Base-by-base conservation (phyloP, 768 basidiomycete genomes). In the Trametes cingulata region DNA sequence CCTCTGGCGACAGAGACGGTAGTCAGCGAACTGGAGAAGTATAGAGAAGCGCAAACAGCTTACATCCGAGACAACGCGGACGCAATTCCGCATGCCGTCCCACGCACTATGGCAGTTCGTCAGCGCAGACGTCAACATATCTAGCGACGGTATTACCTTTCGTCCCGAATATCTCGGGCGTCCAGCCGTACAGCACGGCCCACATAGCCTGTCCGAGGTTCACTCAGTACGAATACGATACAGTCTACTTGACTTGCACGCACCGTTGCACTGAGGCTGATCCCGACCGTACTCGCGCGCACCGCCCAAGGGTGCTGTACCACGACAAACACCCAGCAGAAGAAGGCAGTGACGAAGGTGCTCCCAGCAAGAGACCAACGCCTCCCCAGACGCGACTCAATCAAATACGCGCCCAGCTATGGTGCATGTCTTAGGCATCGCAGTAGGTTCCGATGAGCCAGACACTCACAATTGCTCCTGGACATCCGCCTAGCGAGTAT, bases 111-210 rank as follows among this genome's bases (percentile, higher is more conserved):
- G 22, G 40, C 12, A 27, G 20, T 24, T 33, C 13, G 4, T 35
- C 10, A 37, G 33, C 35, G 37, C 12, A 10, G 1, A 22, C 7
- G 1, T 7, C 12, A 24, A 6, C 9, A 13, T 8, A 35, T 9
- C 3, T 29, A 49, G 29, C 29, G 25, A 2, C 1, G 15, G 19
- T 48, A 63, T 73, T 39, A 87, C 87, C 82, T 77, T 85, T 85
- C 0, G 91, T 92, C 0, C 82, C 85, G 68, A 95, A 95, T 14
- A 93, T 88, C 72, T 92, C 90, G 3, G 93, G 93, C 0, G 93
- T 93, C 88, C 91, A 91, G 3, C 91, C 90, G 65, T 93, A 93
- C 52, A 93, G 66, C n/a, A 93, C 87, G 12, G 91, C 90, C 82
- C 88, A 93, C 91, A 92, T 91, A 2, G 87, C 80, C 87, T 89